Percentiles rank a stretch among this genome's conserved stretches.
Conservation (phyloP, 805 yeast species). For the Naumovozyma baii region DNA sequence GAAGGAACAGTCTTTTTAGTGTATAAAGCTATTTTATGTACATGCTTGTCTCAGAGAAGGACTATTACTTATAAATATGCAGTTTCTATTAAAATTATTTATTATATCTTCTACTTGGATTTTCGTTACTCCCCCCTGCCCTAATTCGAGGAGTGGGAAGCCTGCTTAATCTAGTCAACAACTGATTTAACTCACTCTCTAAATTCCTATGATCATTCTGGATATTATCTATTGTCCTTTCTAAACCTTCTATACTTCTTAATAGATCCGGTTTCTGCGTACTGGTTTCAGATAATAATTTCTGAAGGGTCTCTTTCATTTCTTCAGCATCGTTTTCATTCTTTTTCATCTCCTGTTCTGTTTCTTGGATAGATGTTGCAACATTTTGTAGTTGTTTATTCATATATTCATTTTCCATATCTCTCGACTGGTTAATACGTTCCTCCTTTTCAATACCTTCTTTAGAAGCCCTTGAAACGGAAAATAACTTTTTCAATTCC, state of each 20-base stretch:
- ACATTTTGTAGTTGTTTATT: conserved; percentile 48
- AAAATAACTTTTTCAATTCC: conserved; percentile 13
- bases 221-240: conserved; percentile 9
- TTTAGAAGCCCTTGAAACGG: conserved; percentile 36
- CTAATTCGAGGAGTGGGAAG: conserved; percentile 21
- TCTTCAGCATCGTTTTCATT: conserved; percentile 8
- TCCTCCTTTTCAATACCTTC: conserved; percentile 37
- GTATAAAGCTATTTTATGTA: not conserved
- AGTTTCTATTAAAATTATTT: no score
- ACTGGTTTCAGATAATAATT: conserved; percentile 4
- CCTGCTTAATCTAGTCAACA: conserved; percentile 15
- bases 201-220: conserved; percentile 6
- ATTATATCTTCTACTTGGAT: not conserved
- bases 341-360: conserved; percentile 27
- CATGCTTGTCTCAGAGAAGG: no score
- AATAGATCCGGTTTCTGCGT: conserved; percentile 4
- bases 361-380: conserved; percentile 37
- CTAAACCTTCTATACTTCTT: conserved; percentile 8
- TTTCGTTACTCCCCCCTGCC: conserved; percentile 1
- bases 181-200: conserved; percentile 10
- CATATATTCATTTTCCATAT: conserved; percentile 59
- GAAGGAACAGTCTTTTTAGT: conserved; percentile 20
- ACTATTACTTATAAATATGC: not conserved
- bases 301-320: conserved; percentile 11
- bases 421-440: conserved; percentile 37